Evolutionary conservation across 164 flowering plant genomes (phyloP).

Genomic region (Stephania japonica): DNA sequence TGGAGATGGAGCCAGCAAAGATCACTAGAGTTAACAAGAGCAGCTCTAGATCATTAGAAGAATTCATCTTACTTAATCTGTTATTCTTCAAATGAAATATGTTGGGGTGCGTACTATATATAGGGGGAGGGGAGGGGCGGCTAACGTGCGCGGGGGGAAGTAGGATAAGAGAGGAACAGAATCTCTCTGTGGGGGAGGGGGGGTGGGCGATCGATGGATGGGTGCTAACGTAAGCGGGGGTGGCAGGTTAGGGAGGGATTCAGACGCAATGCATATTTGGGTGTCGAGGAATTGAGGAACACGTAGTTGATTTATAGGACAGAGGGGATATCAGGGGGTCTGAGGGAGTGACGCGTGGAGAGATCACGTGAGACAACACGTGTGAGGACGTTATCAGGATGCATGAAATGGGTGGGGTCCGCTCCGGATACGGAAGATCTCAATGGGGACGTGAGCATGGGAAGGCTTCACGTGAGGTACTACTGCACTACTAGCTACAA

Average conservation of each 20-base stretch:
- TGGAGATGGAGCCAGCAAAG: slow-evolving; percentile 43
- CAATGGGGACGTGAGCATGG: slow-evolving; percentile 37
- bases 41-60: slow-evolving; percentile 27
- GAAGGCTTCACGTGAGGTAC: slow-evolving; percentile 42
- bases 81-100: no score
- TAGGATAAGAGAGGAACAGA: slow-evolving; percentile 22
- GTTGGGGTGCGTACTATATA: not conserved
- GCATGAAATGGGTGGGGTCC: slow-evolving; percentile 21
- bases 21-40: slow-evolving; percentile 37
- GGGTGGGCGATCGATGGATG: no score
- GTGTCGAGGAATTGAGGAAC: slow-evolving; percentile 43
- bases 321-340: not conserved
- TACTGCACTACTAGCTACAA: no score
- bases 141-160: slow-evolving; percentile 14
- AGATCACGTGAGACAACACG: slow-evolving; percentile 41
- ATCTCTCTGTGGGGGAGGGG: slow-evolving; percentile 22
- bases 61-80: no score
- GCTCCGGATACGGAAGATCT: slow-evolving; percentile 48
- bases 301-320: slow-evolving; percentile 30
- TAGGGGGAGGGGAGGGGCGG: not conserved
- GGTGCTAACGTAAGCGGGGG: slow-evolving; percentile 44
- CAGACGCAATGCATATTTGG: not conserved
- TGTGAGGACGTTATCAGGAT: slow-evolving; percentile 19
- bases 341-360: slow-evolving; percentile 4
- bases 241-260: slow-evolving; percentile 10